phyloP scores from a whole-genome alignment of 257 asterid species.

The Phtheirospermum japonicum region DNA sequence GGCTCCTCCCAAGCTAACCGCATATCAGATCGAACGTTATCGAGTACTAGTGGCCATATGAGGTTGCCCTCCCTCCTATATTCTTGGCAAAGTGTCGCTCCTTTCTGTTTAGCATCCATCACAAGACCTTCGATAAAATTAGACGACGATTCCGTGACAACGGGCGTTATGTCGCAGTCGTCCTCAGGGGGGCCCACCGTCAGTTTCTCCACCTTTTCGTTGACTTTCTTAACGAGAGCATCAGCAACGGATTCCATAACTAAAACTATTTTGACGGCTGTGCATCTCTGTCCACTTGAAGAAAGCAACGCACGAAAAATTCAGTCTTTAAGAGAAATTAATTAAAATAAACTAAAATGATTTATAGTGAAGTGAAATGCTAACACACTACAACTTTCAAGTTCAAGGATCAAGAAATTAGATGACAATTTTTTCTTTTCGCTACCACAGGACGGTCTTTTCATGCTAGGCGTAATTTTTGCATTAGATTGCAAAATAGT shows the following conservation, averaged over 20 bases:
- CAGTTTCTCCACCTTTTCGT: slow-evolving; percentile 70
- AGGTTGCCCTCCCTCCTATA: slow-evolving; percentile 96
- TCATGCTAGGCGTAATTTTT: too few relatives aligned
- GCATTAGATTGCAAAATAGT: too few relatives aligned
- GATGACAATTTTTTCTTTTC: too few relatives aligned
- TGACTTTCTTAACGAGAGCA: slow-evolving; percentile 72
- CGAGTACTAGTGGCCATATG: neutral
- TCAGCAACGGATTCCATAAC: slow-evolving; percentile 92
- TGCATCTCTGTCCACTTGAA: slow-evolving; percentile 83
- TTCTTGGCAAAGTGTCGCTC: slow-evolving; percentile 88
- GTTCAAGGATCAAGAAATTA: too few relatives aligned
- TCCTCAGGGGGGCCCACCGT: slow-evolving; percentile 77
- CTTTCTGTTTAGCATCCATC: slow-evolving; percentile 70
- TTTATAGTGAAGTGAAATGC: too few relatives aligned
- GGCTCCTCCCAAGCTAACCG: slow-evolving; percentile 14
- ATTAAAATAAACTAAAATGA: too few relatives aligned
- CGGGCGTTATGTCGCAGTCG: slow-evolving; percentile 83
- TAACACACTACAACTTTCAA: too few relatives aligned
- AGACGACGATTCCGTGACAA: slow-evolving; percentile 87
- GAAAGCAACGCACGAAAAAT: too few relatives aligned
- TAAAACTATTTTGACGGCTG: slow-evolving; percentile 87
- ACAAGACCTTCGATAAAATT: slow-evolving; percentile 92
- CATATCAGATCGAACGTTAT: slow-evolving; percentile 1
- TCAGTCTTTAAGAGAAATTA: too few relatives aligned
- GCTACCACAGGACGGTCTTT: too few relatives aligned